These are phyloP conservation scores for Pseudopithomyces maydicus DNA, from an alignment of 2,329 filamentous ascomycete genomes.

Conservation along the genomic window DNA sequence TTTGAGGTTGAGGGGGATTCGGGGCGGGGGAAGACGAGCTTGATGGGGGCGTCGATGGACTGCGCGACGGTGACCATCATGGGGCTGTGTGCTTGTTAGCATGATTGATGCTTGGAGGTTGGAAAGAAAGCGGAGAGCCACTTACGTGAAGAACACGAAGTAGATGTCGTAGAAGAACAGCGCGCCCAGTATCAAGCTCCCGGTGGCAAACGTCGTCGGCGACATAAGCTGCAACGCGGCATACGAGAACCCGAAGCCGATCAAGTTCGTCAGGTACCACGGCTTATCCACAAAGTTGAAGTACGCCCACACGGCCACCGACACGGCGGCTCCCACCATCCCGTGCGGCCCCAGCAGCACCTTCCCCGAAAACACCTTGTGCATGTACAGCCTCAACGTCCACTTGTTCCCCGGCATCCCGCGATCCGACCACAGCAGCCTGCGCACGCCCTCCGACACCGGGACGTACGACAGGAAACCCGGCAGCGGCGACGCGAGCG, in stretches of 20 bases:
- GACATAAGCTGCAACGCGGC: constrained; percentile 81
- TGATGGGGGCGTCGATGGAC: constrained; percentile 88
- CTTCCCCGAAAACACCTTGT: constrained; percentile 55
- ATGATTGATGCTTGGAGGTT: too few species aligned
- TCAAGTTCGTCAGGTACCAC: constrained; percentile 80
- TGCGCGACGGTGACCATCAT: constrained; percentile 89
- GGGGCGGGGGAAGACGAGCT: constrained; percentile 80
- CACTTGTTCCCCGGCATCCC: constrained; percentile 57
- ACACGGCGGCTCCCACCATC: constrained; percentile 60
- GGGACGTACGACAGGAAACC: constrained; percentile 55
- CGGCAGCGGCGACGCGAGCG: constrained; percentile 55
- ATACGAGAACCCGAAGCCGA: constrained; percentile 89
- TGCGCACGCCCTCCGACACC: constrained; percentile 44
- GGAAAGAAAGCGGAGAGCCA: constrained; percentile 17
- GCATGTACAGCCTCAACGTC: constrained; percentile 58
- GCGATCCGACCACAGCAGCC: constrained; percentile 56
- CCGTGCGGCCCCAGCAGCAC: constrained; percentile 61
- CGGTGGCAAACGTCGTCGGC: constrained; percentile 84
- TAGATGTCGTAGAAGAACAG: constrained; percentile 96
- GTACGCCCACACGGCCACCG: constrained; percentile 64
- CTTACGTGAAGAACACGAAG: constrained; percentile 83
- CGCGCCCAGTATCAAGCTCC: constrained; percentile 74
- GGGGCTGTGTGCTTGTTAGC: constrained; percentile 55
- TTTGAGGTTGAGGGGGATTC: constrained; percentile 50
- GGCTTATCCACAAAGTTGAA: constrained; percentile 65